Evolutionary conservation across 352 stramenopile genomes (phyloP).

Genomic region (Blastocystis sp.): DNA sequence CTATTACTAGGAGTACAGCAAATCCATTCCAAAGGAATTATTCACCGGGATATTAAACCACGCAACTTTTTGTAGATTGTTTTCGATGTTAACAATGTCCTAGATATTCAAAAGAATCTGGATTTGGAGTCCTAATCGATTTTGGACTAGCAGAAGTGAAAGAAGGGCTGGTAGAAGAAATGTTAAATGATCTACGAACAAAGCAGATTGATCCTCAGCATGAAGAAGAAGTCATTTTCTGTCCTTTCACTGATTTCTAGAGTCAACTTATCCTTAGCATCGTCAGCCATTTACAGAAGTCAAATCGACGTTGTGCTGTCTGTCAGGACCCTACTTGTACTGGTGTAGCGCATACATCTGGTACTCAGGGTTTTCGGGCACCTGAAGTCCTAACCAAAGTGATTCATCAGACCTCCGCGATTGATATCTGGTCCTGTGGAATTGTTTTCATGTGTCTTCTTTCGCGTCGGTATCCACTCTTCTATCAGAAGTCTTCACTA

Average conservation of each 20-base stretch:
- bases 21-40: constrained; percentile 49
- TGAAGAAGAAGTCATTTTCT: background rate
- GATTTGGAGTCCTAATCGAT: constrained; percentile 24
- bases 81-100: background rate
- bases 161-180: constrained; percentile 6
- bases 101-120: constrained; percentile 43
- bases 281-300: constrained; percentile 27
- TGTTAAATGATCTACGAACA: background rate
- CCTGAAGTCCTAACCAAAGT: constrained; percentile 50
- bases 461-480: constrained; percentile 51
- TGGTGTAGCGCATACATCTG: constrained; percentile 45
- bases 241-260: background rate
- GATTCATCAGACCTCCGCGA: constrained; percentile 57
- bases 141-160: constrained; percentile 47
- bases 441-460: constrained; percentile 60
- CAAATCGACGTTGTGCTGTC: background rate
- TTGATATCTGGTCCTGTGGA: constrained; percentile 61
- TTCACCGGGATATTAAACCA: constrained; percentile 58
- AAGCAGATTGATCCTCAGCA: background rate
- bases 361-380: constrained; percentile 50
- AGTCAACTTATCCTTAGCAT: constrained; percentile 29
- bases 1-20: constrained; percentile 22
- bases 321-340: constrained; percentile 48
- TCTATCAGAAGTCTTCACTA: constrained; percentile 52
- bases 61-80: constrained; percentile 55